phyloP scores from a whole-genome alignment of 1,284 basidiomycete species.

The Sphaerobolus stellatus region DNA sequence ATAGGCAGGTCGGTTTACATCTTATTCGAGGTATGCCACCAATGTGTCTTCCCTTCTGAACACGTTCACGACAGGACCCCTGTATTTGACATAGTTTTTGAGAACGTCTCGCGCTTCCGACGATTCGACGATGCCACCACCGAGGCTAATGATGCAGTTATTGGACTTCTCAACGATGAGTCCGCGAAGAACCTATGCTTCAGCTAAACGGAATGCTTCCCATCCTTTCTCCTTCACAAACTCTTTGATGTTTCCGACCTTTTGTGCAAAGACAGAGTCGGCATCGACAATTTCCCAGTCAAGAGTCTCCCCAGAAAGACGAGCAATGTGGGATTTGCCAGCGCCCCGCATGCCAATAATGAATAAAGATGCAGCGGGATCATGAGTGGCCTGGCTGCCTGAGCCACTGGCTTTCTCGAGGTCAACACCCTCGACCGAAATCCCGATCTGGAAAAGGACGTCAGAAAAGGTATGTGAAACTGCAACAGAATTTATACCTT shows the following conservation, averaged over 20 bases:
- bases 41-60: slow-evolving; percentile 71
- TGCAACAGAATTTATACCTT: slow-evolving; percentile 52
- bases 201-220: slow-evolving; percentile 71
- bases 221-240: slow-evolving; percentile 81
- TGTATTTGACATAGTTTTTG: slow-evolving; percentile 59
- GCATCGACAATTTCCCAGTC: slow-evolving; percentile 86
- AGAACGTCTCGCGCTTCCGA: slow-evolving; percentile 71
- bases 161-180: slow-evolving; percentile 58
- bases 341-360: slow-evolving; percentile 97
- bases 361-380: slow-evolving; percentile 67
- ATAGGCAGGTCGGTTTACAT: slow-evolving; percentile 80
- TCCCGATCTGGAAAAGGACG: slow-evolving; percentile 68
- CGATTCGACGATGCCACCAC: slow-evolving; percentile 94
- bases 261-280: slow-evolving; percentile 75
- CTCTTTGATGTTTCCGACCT: slow-evolving; percentile 66
- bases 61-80: slow-evolving; percentile 72
- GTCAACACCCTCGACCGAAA: slow-evolving; percentile 84
- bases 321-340: slow-evolving; percentile 90
- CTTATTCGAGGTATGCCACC: slow-evolving; percentile 74
- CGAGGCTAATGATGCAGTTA: slow-evolving; percentile 84
- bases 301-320: slow-evolving; percentile 73
- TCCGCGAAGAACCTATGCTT: slow-evolving; percentile 57
- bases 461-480: slow-evolving; percentile 12
- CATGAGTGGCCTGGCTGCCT: slow-evolving; percentile 39
- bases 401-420: slow-evolving; percentile 45